Evolutionary conservation across 192 early-diverging fungal genomes (phyloP).

Genomic region (Martensiomyces pterosporus): DNA sequence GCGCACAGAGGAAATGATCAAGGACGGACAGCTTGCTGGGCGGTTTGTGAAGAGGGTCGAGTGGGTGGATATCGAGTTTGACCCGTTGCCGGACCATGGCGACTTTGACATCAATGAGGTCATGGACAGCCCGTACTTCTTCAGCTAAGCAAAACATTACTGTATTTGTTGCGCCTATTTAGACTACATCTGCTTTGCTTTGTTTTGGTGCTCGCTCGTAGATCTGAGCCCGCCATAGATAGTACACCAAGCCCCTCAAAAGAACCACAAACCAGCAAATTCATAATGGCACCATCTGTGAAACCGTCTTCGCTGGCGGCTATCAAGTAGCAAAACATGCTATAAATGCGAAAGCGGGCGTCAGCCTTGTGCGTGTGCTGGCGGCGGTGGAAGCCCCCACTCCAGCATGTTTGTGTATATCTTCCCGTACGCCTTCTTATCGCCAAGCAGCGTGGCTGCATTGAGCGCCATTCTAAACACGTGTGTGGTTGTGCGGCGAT

Average conservation of each 20-base stretch:
- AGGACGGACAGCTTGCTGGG: constrained; percentile 15
- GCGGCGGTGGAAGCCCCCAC: too few relatives aligned
- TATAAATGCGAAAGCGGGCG: too few relatives aligned
- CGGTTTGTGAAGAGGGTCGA: constrained; percentile 15
- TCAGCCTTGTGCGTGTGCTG: too few relatives aligned
- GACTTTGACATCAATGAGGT: constrained; percentile 83
- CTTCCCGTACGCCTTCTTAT: constrained; percentile 2
- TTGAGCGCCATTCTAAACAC: constrained; percentile 39
- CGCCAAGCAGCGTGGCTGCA: constrained; percentile 8
- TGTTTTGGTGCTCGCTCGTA: too few relatives aligned
- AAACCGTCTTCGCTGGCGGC: too few relatives aligned
- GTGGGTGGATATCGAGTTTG: constrained; percentile 65
- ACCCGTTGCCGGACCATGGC: constrained; percentile 73
- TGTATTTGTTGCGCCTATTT: too few relatives aligned
- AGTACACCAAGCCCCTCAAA: too few relatives aligned
- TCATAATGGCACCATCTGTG: too few relatives aligned
- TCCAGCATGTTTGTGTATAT: constrained; percentile 26
- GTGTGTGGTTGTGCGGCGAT: constrained; percentile 7
- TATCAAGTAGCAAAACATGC: too few relatives aligned
- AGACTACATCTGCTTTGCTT: too few relatives aligned
- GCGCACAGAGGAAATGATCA: constrained; percentile 8
- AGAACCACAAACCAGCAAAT: too few relatives aligned
- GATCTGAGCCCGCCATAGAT: too few relatives aligned
- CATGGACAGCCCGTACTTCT: constrained; percentile 83
- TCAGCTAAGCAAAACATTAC: constrained; percentile 79